Base-by-base conservation (phyloP, 352 stramenopile genomes). In the Globisporangium carolinianum region DNA sequence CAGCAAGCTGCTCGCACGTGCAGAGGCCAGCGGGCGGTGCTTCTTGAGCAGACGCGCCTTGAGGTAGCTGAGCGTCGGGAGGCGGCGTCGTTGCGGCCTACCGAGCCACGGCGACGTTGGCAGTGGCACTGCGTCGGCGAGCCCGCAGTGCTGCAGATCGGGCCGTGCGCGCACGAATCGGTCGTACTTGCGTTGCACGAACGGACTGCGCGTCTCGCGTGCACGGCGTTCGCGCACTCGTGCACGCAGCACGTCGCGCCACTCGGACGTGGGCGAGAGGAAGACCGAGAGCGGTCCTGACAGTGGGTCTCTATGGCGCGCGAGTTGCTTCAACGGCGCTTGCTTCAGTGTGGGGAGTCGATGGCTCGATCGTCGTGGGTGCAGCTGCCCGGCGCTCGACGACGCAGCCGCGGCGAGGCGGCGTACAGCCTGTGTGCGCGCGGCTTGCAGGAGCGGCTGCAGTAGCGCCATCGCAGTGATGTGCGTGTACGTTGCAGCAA, bases 111-210 rank as follows among this genome's bases (percentile, higher is more conserved):
- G 15, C 11, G n/a, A 35, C 39, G 41, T 48, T 11, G 53, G 50
- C 11, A 41, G 56, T 39, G 10, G 24, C 41, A 54, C 54, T 10
- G 36, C 37, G 39, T 9, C 11, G 15, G 9, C 11, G 4, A 71
- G 53, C 5, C 61, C 65, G 35, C 56, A 61, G 39, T 65, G 55
- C 17, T 50, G 15, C 6, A 70, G 6, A 6, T 73, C 47, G 0
- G 66, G 66, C n/a, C 59, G 56, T 48, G 56, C n/a, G 35, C 51
- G 61, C 37, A 71, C 51, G 35, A 73, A 73, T 7, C 38, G 43
- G 7, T 58, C 47, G 54, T 71, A 71, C 37, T 51, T 47, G 38
- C 55, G 53, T n/a, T 59, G 59, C 10, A 73, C 66, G 17, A 73
- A 73, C 11, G 66, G 56, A 50, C 66, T 68, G 14, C 51, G 55